A percentile compares a stretch with the other conserved stretches of the same genome.
These are phyloP conservation scores for Aciculoconidium aculeatum DNA, from an alignment of 805 yeast genomes.

Conservation along the genomic window DNA sequence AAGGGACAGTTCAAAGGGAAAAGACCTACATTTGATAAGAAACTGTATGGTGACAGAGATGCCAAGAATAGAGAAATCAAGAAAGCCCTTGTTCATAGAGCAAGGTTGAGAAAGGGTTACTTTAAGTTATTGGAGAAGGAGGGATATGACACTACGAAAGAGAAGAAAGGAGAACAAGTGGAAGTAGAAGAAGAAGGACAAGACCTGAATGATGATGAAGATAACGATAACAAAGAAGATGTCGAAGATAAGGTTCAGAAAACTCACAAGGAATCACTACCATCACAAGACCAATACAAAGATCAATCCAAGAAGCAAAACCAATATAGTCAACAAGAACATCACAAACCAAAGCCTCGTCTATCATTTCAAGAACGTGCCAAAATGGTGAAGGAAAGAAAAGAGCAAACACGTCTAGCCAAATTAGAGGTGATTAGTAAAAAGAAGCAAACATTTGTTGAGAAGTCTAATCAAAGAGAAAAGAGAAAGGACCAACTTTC, in stretches of 20 bases:
- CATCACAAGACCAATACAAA: slow-evolving; percentile 10
- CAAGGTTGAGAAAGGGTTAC: slow-evolving; percentile 75
- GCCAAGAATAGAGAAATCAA: slow-evolving; percentile 60
- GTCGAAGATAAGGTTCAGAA: too few relatives aligned
- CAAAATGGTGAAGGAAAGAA: slow-evolving; percentile 43
- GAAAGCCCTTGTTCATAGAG: slow-evolving; percentile 69
- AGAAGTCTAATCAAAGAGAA: slow-evolving; percentile 36
- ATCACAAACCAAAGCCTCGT: slow-evolving; percentile 11
- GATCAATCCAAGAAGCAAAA: slow-evolving; percentile 8
- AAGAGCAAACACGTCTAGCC: slow-evolving; percentile 33
- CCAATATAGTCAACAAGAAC: slow-evolving; percentile 1
- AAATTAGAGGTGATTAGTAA: slow-evolving; percentile 36
- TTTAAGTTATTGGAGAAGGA: slow-evolving; percentile 73
- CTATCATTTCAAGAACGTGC: slow-evolving; percentile 41
- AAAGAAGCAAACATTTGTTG: slow-evolving; percentile 27
- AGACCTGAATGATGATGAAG: slow-evolving; percentile 7
- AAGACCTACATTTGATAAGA: slow-evolving; percentile 14
- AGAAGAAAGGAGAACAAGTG: slow-evolving; percentile 15
- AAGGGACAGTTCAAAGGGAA: too few relatives aligned
- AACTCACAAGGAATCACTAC: too few relatives aligned
- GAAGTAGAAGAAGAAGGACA: slow-evolving; percentile 11
- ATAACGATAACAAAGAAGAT: slow-evolving; percentile 11
- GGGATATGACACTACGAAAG: slow-evolving; percentile 49
- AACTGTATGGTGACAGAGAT: slow-evolving; percentile 32
- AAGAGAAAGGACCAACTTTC: slow-evolving; percentile 34